These are phyloP conservation scores for Dryadomyces quercus-mongolicae DNA, from an alignment of 2,329 filamentous ascomycete genomes.

Conservation along the genomic window DNA sequence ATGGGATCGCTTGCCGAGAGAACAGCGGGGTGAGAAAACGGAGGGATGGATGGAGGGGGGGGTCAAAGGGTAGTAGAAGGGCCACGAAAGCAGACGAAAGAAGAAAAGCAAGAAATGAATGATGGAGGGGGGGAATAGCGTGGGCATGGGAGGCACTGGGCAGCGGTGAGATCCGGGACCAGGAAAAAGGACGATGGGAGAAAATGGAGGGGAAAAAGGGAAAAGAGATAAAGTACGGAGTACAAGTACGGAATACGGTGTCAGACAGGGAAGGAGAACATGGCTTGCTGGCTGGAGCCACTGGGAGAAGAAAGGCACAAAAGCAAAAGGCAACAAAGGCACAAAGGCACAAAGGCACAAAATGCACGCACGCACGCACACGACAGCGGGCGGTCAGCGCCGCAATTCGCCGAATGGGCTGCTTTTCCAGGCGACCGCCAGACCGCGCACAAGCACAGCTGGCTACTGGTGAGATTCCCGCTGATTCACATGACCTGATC, in stretches of 20 bases:
- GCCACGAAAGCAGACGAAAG: neutral
- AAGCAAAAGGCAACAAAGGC: neutral
- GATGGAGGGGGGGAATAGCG: neutral
- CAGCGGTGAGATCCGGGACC: neutral
- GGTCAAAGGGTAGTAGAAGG: neutral
- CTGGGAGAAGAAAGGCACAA: neutral
- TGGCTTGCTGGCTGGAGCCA: too few relatives aligned
- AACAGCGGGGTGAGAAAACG: neutral
- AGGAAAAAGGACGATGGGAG: neutral
- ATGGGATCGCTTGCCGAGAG: neutral
- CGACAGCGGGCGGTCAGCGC: neutral
- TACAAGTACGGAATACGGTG: neutral
- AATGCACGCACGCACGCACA: too few relatives aligned
- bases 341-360: neutral
- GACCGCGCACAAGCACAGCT: neutral
- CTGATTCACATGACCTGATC: neutral
- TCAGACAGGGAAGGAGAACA: neutral
- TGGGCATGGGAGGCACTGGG: neutral
- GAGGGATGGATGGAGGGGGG: neutral
- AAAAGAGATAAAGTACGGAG: neutral
- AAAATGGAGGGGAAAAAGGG: neutral
- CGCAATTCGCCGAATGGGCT: neutral
- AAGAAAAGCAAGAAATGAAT: neutral
- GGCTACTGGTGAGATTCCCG: neutral
- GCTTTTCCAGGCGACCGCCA: neutral